These are phyloP conservation scores for Ministeria vibrans DNA, from an alignment of 78 protist species.

Conservation along the genomic window DNA sequence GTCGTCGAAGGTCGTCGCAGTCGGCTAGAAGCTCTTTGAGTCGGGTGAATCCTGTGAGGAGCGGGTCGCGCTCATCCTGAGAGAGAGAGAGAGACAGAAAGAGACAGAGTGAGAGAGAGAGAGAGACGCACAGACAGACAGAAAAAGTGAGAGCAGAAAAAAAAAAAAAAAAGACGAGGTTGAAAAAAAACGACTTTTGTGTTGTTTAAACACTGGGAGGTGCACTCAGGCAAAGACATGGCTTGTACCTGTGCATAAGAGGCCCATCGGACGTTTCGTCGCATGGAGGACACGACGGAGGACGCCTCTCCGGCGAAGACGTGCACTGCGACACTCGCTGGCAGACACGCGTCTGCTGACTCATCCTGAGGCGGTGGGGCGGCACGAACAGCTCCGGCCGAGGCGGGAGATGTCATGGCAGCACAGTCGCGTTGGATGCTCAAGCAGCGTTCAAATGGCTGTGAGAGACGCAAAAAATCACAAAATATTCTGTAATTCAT, in stretches of 20 bases:
- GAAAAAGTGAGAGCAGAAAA: not conserved
- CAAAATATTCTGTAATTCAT: no score
- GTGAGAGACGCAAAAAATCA: no score
- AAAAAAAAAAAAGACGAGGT: not conserved
- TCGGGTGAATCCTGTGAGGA: not conserved
- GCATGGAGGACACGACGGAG: not conserved
- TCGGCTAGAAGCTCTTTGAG: not conserved
- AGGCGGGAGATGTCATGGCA: no score
- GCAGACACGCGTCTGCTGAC: no score
- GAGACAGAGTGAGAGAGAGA: not conserved
- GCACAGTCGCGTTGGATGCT: no score
- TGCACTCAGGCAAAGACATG: not conserved
- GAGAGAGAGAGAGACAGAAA: not conserved
- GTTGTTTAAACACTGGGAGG: not conserved
- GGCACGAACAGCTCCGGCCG: no score
- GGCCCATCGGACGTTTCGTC: not conserved
- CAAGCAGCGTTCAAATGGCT: no score
- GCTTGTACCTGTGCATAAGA: not conserved
- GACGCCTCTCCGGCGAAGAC: not conserved
- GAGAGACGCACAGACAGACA: not conserved
- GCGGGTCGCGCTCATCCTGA: not conserved
- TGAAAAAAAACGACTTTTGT: not conserved
- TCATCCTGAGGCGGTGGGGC: no score
- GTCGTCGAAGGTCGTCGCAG: not conserved
- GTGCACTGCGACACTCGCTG: constrained; percentile 4